These are phyloP conservation scores for Botryosphaeria dothidea DNA, from an alignment of 2,329 filamentous ascomycete species.

Conservation along the genomic window DNA sequence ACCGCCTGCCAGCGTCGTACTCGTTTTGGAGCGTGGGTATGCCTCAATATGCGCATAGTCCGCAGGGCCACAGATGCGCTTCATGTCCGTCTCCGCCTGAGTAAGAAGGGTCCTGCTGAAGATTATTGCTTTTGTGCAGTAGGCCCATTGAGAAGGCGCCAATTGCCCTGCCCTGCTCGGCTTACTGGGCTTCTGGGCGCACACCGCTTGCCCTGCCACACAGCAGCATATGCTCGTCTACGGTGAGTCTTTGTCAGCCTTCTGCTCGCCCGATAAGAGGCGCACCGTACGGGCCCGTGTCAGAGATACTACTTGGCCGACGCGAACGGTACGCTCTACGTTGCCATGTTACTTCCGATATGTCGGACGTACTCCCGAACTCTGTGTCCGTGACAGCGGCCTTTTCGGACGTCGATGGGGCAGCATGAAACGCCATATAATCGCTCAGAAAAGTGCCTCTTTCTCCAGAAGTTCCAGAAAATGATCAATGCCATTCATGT, in stretches of 20 bases:
- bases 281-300: neutral
- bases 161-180: neutral
- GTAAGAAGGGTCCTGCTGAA: neutral
- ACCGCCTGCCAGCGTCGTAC: neutral
- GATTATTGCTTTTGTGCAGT: neutral
- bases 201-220: neutral
- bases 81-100: slow-evolving; percentile 1
- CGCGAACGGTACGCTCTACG: neutral
- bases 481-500: slow-evolving; percentile 14
- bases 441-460: neutral
- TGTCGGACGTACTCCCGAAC: neutral
- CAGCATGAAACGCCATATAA: slow-evolving; percentile 13
- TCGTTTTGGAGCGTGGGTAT: neutral
- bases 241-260: slow-evolving; percentile 2
- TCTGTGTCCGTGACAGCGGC: neutral
- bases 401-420: neutral
- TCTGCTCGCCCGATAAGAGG: neutral
- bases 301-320: neutral
- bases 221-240: neutral
- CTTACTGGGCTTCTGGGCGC: neutral
- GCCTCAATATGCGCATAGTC: slow-evolving; percentile 4
- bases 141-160: neutral
- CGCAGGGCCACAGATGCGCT: neutral
- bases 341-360: neutral
- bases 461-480: slow-evolving; percentile 5